A percentile compares a stretch with the other conserved stretches of the same genome.
Conservation (phyloP, 179 eudicot species). For the Actinidia arguta region DNA sequence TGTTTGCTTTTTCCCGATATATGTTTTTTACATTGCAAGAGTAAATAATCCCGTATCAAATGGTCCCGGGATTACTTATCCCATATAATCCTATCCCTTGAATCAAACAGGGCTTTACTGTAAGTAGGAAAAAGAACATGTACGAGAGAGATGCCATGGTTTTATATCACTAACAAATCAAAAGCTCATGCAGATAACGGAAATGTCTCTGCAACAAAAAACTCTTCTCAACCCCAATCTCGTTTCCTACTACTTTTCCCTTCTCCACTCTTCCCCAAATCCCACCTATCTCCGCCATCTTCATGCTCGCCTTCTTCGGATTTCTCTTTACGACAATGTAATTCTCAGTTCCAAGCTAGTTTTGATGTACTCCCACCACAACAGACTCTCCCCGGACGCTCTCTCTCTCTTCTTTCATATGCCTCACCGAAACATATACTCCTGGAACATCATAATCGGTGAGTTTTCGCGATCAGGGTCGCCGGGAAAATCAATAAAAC, state of each 20-base stretch:
- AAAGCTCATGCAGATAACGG: slow-evolving; percentile 3
- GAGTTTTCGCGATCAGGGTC: slow-evolving; percentile 27
- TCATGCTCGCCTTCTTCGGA: slow-evolving; percentile 16
- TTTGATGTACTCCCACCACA: slow-evolving; percentile 15
- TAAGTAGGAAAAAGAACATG: too few species aligned
- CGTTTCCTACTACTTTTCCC: not conserved
- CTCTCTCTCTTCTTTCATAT: slow-evolving; percentile 29
- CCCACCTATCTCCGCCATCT: slow-evolving; percentile 16
- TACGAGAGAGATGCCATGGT: too few species aligned
- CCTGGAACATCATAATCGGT: slow-evolving; percentile 47
- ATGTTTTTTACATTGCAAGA: too few species aligned
- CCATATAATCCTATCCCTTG: too few species aligned
- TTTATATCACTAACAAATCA: not conserved
- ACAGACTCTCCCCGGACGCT: slow-evolving; percentile 19
- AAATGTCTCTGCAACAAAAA: not conserved
- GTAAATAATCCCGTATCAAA: too few species aligned
- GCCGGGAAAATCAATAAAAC: slow-evolving; percentile 22
- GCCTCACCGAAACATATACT: slow-evolving; percentile 28
- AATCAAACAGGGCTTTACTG: too few species aligned
- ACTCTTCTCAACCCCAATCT: slow-evolving; percentile 11
- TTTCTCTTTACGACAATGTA: slow-evolving; percentile 9
- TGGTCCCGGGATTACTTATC: too few species aligned
- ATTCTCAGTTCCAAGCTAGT: slow-evolving; percentile 21
- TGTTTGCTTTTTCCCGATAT: too few species aligned
- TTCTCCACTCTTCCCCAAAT: not conserved